Base-by-base conservation (phyloP, 1,139 yeast species). In the Torulaspora globosa region DNA sequence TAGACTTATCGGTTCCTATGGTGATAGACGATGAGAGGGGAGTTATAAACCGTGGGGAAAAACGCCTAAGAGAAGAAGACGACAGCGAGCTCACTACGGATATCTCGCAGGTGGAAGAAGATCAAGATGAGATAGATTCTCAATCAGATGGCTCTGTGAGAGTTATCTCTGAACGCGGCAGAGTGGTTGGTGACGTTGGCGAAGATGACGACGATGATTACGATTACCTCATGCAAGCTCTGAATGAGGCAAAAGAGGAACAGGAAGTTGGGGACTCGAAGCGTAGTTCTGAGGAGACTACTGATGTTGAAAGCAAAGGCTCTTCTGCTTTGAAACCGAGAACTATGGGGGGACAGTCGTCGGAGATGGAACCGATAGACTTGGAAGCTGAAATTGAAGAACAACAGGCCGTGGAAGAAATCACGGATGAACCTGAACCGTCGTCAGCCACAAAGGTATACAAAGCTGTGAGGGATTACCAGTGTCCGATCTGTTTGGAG, bases 401-500 rank as follows among this genome's bases (percentile, higher is more conserved):
- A 15, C 62, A 66, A 39, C 68, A 62, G 44, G 60, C 65, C 7
- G 60, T 55, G 36, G 58, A 56, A 1, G 57, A 56, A 26, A 36
- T 35, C 12, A 36, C 36, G 24, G 48, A 50, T 33, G 35, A 26
- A 11, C 15, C 36, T 6, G 35, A 39, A 26, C 36, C 41, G 29
- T 55, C 55, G 11, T 29, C 50, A 1, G 50, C 48, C 11, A 2
- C 23, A 16, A 31, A 31, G 10, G 23, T 31, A 9, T 53, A 53
- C 24, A 58, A 64, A 24, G 57, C 63, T 10, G 52, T 71, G 12
- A 62, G 60, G 27, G 69, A 67, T 9, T 72, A 70, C 6, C 63
- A 59, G 15, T 78, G 81, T 57, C 78, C 79, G 0, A 73, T 78
- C 16, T 78, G 82, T 48, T 72, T 77, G 55, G 82, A 77, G 10